Base-by-base conservation (phyloP, 345 rosid genomes). In the Cardamine chenopodiifolia region DNA sequence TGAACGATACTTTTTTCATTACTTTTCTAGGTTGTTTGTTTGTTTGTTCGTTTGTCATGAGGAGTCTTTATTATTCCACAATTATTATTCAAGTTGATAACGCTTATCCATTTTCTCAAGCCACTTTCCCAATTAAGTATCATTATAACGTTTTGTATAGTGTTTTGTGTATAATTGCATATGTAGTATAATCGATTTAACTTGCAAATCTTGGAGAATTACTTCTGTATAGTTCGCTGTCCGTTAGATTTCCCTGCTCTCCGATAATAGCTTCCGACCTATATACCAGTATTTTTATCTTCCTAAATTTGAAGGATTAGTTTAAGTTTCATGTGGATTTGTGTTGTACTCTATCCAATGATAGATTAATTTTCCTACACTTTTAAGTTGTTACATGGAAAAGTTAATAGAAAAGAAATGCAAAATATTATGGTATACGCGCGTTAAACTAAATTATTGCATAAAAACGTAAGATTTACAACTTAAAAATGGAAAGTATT, bases 1-100 rank as follows among this genome's bases (percentile, higher is more conserved):
- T 66, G 66, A 74, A 74, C 59, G 60, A 66, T 66, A 65, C 40
- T 50, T 19, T 18, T 50, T 32, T 32, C 11, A 50, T 20, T 31
- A 26, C 22, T 42, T 15, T 44, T n/a, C 8, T 55, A 14, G 14
- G 12, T 15, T 28, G n/a, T n/a, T n/a, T n/a, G n/a, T 50, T 23
- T 63, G 26, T 25, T 25, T 25, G 26, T 32, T 18, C 29, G 10
- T 39, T 52, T 23, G 25, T 28, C 64, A 14, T 5, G 17, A 19
- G 20, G 19, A 15, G 19, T 25, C 3, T 25, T 25, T 25, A 25
- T 25, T 44, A n/a, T n/a, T n/a, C n/a, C n/a, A n/a, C n/a, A n/a
- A n/a, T n/a, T n/a, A n/a, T n/a, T n/a, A 37, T 37, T 37, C 48
- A 50, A 4, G 13, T 25, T 53, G 10, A 13, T 19, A 45, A 48